Evolutionary conservation across 2,329 filamentous ascomycete species (phyloP), one percentile per base, ranked within the genome.

Genomic region (Botrytis medusae): DNA sequence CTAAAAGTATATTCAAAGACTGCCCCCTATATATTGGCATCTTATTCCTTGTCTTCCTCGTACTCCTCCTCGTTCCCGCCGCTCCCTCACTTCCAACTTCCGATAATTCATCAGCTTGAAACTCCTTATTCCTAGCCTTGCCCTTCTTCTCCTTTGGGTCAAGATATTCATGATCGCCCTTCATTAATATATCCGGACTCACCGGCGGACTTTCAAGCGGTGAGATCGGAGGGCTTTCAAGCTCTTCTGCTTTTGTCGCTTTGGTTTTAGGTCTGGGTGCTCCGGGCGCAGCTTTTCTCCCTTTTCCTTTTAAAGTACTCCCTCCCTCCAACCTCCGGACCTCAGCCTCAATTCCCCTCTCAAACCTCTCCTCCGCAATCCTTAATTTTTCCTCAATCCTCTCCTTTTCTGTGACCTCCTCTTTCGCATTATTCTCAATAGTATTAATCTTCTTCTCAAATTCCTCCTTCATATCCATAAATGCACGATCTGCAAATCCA

Each of bases 1-100:
- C 68, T 12, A 57, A 68, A 32, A 57, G 48, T 14, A 46, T 54
- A 16, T 62, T 34, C 22, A 46, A 14, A 5, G 51, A 29, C 37
- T 40, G 18, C n/a, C 44, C 46, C 46, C 4, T 42, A 57, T 71
- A 71, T 12, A 51, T 9, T 16, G 69, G 69, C 5, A 1, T 44
- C 25, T n/a, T 64, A 57, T 71, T 71, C 69, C 69, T 71, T 18
- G 69, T 65, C 9, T 5, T 4, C 5, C 69, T 71, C n/a, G 18
- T 29, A 54, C 69, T 71, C 34, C 60, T 71, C 20, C 69, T 71
- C 60, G 29, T 14, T 9, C 40, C 54, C 6, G 22, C 10, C 16
- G 16, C 22, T 4, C 40, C 57, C 42, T 62, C 42, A 34, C 42
- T 70, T 20, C 32, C 29, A 22, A 20, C 20, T 16, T 61, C 54